These are phyloP conservation scores for Lepidium africanum DNA, from an alignment of 345 rosid species.

Conservation along the genomic window DNA sequence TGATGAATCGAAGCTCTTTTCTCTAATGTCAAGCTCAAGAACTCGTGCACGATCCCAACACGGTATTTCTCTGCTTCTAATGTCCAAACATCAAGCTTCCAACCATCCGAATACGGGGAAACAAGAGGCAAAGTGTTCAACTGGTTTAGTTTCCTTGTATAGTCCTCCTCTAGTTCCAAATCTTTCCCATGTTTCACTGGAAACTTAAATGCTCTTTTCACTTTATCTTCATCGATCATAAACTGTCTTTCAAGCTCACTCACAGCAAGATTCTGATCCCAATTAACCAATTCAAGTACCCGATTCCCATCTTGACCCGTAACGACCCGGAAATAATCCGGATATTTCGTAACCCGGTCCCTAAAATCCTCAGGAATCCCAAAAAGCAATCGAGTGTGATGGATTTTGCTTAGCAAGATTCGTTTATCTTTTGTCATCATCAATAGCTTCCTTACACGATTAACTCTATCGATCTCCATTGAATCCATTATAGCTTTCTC, in stretches of 20 bases:
- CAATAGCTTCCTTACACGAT: conserved; percentile 51
- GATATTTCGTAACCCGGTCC: conserved; percentile 60
- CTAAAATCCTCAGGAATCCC: conserved; percentile 90
- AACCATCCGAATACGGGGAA: conserved; percentile 76
- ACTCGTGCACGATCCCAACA: conserved; percentile 77
- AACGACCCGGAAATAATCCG: conserved; percentile 49
- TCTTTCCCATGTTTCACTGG: conserved; percentile 62
- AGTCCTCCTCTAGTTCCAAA: conserved; percentile 49
- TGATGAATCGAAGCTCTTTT: conserved; percentile 84
- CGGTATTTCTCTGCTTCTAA: conserved; percentile 90
- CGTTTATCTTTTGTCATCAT: conserved; percentile 76
- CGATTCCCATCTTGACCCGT: conserved; percentile 57
- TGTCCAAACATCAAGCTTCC: conserved; percentile 55
- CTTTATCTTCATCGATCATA: conserved; percentile 55
- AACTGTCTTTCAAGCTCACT: conserved; percentile 60
- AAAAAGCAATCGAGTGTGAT: conserved; percentile 63
- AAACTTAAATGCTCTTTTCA: conserved; percentile 54
- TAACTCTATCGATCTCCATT: conserved; percentile 59
- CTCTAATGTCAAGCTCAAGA: conserved; percentile 85
- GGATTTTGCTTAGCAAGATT: conserved; percentile 61
- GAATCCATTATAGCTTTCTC: conserved; percentile 45
- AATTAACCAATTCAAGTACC: conserved; percentile 62
- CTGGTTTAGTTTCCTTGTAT: conserved; percentile 42
- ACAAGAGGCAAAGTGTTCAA: conserved; percentile 71
- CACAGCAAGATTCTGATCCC: conserved; percentile 63